A percentile compares a stretch with the other conserved stretches of the same genome.
phyloP scores from a whole-genome alignment of 139 green algal genomes.

The Tetraselmis chui region DNA sequence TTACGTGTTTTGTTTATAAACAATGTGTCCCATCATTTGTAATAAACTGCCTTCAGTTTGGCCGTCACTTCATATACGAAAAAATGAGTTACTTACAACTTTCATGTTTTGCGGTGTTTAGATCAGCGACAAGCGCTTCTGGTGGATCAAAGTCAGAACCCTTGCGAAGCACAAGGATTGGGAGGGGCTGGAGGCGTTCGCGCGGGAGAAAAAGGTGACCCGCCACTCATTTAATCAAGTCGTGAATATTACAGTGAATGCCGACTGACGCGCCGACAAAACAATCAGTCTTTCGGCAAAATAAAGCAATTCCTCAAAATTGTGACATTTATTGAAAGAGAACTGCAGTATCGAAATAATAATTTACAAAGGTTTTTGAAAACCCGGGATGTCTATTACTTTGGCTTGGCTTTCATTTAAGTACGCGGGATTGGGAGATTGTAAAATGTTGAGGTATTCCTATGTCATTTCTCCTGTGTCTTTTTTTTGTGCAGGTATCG shows the following conservation, averaged over 20 bases:
- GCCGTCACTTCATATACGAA: no score
- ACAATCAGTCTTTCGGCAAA: not conserved
- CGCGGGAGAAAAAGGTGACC: conserved; percentile 23
- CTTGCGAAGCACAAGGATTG: conserved; percentile 50
- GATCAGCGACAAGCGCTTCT: conserved; percentile 9
- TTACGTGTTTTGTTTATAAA: no score
- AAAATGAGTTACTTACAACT: no score
- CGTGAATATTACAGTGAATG: conserved; percentile 7
- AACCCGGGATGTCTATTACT: not conserved
- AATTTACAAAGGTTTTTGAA: not conserved
- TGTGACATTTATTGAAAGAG: not conserved
- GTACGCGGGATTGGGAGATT: no score
- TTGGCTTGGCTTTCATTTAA: no score
- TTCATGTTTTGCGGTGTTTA: not conserved
- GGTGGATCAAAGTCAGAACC: conserved; percentile 31
- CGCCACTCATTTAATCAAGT: no score
- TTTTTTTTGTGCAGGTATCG: conserved; percentile 13
- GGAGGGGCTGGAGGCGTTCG: conserved; percentile 50
- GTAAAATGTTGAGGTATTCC: no score
- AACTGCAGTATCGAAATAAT: not conserved
- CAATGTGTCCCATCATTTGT: no score
- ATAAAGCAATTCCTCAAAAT: not conserved
- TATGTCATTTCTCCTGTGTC: no score
- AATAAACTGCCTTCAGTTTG: no score
- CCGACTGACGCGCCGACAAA: not conserved